Evolutionary conservation across 1,284 basidiomycete genomes (phyloP).

Genomic region (Tremellales sp.): DNA sequence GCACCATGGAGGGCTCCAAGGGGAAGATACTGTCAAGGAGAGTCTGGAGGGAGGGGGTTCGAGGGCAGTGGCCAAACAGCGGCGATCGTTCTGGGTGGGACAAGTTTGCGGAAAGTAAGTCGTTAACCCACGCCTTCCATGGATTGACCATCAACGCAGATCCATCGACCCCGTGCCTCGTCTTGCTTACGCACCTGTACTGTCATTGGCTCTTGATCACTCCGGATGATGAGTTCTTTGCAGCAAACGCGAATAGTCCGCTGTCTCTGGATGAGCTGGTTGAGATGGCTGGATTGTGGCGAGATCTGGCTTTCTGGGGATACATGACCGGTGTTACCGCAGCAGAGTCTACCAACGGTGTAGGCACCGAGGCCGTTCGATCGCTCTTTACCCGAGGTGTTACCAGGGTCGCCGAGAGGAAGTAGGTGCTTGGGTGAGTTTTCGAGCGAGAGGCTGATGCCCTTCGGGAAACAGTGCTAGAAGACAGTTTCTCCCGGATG

Average conservation of each 20-base stretch:
- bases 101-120: conserved; percentile 50
- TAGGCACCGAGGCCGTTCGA: conserved; percentile 60
- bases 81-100: conserved; percentile 52
- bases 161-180: conserved; percentile 60
- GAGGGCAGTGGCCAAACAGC: conserved; percentile 51
- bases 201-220: conserved; percentile 81
- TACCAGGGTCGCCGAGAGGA: conserved; percentile 74
- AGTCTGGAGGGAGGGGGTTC: conserved; percentile 66
- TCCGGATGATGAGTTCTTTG: conserved; percentile 96
- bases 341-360: conserved; percentile 37
- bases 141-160: conserved; percentile 40
- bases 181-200: conserved; percentile 81
- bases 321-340: conserved; percentile 46
- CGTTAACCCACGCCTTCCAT: neutral
- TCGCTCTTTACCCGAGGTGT: conserved; percentile 71
- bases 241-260: conserved; percentile 57
- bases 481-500: conserved; percentile 68
- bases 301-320: conserved; percentile 46
- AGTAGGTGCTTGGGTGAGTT: conserved; percentile 55
- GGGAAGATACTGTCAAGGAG: conserved; percentile 59
- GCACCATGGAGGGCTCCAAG: conserved; percentile 40
- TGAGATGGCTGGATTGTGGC: conserved; percentile 45
- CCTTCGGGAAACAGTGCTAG: conserved; percentile 59
- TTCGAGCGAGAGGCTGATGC: conserved; percentile 22
- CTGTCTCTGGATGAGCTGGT: conserved; percentile 76